Evolutionary conservation across 495 filamentous ascomycete genomes (phyloP).

Genomic region (Parathielavia appendiculata): DNA sequence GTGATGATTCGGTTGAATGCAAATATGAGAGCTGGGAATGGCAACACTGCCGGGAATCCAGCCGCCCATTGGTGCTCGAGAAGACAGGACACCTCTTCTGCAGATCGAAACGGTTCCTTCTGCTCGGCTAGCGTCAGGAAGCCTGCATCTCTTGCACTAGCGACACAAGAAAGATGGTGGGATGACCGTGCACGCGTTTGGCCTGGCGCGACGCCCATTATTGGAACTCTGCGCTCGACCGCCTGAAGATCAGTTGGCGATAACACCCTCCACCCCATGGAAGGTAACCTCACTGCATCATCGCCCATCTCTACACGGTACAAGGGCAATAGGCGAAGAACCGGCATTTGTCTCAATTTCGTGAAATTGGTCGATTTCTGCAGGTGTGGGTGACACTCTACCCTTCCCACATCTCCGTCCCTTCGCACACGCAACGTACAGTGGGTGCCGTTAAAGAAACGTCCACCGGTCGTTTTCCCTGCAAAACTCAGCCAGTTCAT

Average conservation of each 20-base stretch:
- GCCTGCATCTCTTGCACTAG: conserved; percentile 9
- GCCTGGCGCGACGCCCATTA: conserved; percentile 9
- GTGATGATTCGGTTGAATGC: too few relatives aligned
- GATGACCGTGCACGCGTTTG: conserved; percentile 7
- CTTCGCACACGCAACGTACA: background rate
- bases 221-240: conserved; percentile 12
- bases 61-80: background rate
- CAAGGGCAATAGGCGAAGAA: conserved; percentile 18
- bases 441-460: too few relatives aligned
- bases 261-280: background rate
- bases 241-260: conserved; percentile 8
- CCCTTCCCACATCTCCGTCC: background rate
- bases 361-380: conserved; percentile 8
- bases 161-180: conserved; percentile 2
- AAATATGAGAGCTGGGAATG: too few relatives aligned
- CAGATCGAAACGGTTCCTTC: conserved; percentile 10
- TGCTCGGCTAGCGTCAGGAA: conserved; percentile 20
- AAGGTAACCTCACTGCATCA: conserved; percentile 14
- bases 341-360: conserved; percentile 20
- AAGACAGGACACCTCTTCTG: background rate
- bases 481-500: too few relatives aligned
- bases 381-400: conserved; percentile 15
- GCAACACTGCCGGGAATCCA: too few relatives aligned
- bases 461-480: too few relatives aligned
- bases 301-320: conserved; percentile 11